Conservation (phyloP, 805 yeast genomes). For the Metschnikowia matae region DNA sequence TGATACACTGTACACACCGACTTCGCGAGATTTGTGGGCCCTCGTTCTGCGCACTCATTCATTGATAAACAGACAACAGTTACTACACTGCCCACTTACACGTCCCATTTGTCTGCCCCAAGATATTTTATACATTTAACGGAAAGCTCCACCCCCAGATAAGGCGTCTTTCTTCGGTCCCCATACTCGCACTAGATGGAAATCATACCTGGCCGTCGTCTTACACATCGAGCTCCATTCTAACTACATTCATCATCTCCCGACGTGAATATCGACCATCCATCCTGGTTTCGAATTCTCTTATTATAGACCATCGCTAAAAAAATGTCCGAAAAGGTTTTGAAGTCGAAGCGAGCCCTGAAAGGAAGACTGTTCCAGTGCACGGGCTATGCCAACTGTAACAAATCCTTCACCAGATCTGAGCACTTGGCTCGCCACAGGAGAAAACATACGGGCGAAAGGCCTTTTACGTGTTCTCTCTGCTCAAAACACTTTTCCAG, state of each 20-base stretch:
- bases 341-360: constrained; percentile 32
- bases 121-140: not conserved
- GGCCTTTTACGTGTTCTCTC: constrained; percentile 85
- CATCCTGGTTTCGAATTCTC: not conserved
- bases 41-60: constrained; percentile 2
- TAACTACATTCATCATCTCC: not conserved
- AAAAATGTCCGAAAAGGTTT: constrained; percentile 2
- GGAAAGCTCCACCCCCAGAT: not conserved
- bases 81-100: not conserved
- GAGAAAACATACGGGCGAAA: constrained; percentile 89
- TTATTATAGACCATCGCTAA: not conserved
- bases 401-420: constrained; percentile 84
- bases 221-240: not conserved
- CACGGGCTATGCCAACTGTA: constrained; percentile 79
- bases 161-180: not conserved
- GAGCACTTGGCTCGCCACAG: constrained; percentile 92
- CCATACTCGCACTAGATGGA: not conserved
- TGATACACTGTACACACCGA: constrained; percentile 3
- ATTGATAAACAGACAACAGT: not conserved
- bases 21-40: constrained; percentile 1
- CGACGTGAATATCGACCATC: not conserved
- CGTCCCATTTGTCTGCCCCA: not conserved
- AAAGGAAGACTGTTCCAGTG: constrained; percentile 77
- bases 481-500: constrained; percentile 77
- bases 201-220: not conserved